Conservation (phyloP, 306 rosid genomes). For the Dicorynia guianensis region DNA sequence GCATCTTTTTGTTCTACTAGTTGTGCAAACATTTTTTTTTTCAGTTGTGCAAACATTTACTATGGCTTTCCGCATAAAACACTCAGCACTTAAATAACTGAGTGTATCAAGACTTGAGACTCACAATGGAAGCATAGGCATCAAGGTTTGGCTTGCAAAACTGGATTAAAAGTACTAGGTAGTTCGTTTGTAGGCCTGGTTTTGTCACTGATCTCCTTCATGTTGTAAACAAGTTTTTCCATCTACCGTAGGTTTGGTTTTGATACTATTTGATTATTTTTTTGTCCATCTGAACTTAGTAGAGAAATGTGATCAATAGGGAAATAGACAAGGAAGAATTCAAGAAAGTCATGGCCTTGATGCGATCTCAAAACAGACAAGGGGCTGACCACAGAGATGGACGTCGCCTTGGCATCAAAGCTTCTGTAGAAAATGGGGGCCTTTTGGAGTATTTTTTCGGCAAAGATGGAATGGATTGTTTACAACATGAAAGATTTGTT, state of each 20-base stretch:
- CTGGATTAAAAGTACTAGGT: too few relatives aligned
- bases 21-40: too few relatives aligned
- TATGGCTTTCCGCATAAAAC: too few relatives aligned
- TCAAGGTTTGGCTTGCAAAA: too few relatives aligned
- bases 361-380: slow-evolving; percentile 73
- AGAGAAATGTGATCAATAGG: slow-evolving; percentile 40
- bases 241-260: not conserved
- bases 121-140: too few relatives aligned
- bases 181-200: too few relatives aligned
- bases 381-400: slow-evolving; percentile 64
- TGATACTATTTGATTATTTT: not conserved
- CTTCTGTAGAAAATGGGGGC: slow-evolving; percentile 66
- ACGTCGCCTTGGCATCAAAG: slow-evolving; percentile 51
- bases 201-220: too few relatives aligned
- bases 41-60: too few relatives aligned
- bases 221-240: not conserved
- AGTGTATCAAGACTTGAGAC: too few relatives aligned
- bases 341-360: slow-evolving; percentile 77
- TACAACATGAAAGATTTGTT: slow-evolving; percentile 69
- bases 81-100: too few relatives aligned
- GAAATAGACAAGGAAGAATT: slow-evolving; percentile 75
- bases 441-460: slow-evolving; percentile 77
- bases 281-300: not conserved
- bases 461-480: slow-evolving; percentile 59
- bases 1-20: too few relatives aligned